Evolutionary conservation across 805 yeast species (phyloP).

Genomic region (Saturnispora kantuleensis): DNA sequence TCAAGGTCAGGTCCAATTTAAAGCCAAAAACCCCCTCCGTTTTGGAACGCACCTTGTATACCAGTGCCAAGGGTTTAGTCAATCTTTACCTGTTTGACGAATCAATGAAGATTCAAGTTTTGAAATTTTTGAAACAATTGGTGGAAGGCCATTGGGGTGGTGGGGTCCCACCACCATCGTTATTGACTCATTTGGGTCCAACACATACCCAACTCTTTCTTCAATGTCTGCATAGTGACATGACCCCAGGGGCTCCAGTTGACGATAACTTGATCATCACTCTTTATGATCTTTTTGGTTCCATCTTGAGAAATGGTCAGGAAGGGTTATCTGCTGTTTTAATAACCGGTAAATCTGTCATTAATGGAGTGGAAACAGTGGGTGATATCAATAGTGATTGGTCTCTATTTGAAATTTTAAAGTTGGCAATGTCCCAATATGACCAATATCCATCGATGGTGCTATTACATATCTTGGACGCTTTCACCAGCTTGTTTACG

Average conservation of each 20-base stretch:
- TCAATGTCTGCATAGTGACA: slow-evolving; percentile 48
- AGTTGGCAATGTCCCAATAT: slow-evolving; percentile 42
- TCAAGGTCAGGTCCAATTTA: slow-evolving; percentile 44
- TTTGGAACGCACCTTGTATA: slow-evolving; percentile 54
- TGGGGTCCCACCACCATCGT: slow-evolving; percentile 56
- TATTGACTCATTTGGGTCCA: slow-evolving; percentile 73
- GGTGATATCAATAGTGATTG: slow-evolving; percentile 11
- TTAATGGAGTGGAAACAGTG: slow-evolving; percentile 6
- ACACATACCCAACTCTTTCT: slow-evolving; percentile 50
- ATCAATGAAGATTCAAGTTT: slow-evolving; percentile 38
- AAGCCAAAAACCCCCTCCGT: slow-evolving; percentile 44
- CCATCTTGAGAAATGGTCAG: slow-evolving; percentile 62
- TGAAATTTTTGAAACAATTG: slow-evolving; percentile 47
- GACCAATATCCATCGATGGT: slow-evolving; percentile 49
- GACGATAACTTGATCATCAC: slow-evolving; percentile 43
- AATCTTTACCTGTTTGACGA: slow-evolving; percentile 43
- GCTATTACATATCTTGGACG: slow-evolving; percentile 59
- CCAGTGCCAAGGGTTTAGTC: slow-evolving; percentile 46
- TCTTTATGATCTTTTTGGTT: slow-evolving; percentile 54
- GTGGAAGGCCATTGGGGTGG: slow-evolving; percentile 47
- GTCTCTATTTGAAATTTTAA: slow-evolving; percentile 49
- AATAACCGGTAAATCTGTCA: slow-evolving; percentile 48
- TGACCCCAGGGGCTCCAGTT: slow-evolving; percentile 42
- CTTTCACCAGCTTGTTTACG: slow-evolving; percentile 65
- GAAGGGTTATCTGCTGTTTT: slow-evolving; percentile 69